Evolutionary conservation across 2,329 filamentous ascomycete species (phyloP), one percentile per base, ranked within the genome.

Genomic region (Ascocoryne sarcoides): DNA sequence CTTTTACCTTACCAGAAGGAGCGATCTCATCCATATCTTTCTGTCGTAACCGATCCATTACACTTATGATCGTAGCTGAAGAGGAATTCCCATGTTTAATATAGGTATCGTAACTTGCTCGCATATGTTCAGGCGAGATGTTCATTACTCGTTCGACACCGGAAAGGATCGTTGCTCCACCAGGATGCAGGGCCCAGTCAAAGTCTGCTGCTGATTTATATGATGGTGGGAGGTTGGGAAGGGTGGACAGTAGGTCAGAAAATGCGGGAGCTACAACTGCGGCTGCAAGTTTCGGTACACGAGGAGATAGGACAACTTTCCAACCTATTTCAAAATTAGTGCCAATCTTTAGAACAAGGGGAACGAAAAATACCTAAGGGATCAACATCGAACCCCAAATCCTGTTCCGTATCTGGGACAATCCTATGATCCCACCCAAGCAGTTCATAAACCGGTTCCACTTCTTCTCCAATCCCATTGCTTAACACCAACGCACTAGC

Each of bases 181-280:
- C 81, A 0, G 81, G 81, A 50, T 85, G 81, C 55, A 85, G 71
- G 1, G 79, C 81, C 81, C 81, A 85, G 63, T 85, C 81, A 48
- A 82, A 83, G 44, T 81, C 73, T 0, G 65, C 57, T 0, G 79
- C 65, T 0, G 57, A 48, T n/a, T 58, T 54, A 50, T 70, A 71
- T 5, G 59, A 52, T 4, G 57, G 53, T 1, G 73, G 70, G 2
- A 76, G 59, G 1, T 61, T 55, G 40, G 53, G 61, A 16, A 72
- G 56, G 5, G 67, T 68, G 4, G 67, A 60, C 21, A 79, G 54
- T 10, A 83, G 66, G 18, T 73, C 65, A 12, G 62, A 51, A 51
- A 81, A 82, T 4, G 72, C 67, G 3, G 73, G 68, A 2, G 61
- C 59, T 7, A 82, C 68, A 1, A 68, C 65, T 5, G 63, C 57